Evolutionary conservation across 2,329 filamentous ascomycete species (phyloP).

Genomic region (Arthrobotrys musiformis): DNA sequence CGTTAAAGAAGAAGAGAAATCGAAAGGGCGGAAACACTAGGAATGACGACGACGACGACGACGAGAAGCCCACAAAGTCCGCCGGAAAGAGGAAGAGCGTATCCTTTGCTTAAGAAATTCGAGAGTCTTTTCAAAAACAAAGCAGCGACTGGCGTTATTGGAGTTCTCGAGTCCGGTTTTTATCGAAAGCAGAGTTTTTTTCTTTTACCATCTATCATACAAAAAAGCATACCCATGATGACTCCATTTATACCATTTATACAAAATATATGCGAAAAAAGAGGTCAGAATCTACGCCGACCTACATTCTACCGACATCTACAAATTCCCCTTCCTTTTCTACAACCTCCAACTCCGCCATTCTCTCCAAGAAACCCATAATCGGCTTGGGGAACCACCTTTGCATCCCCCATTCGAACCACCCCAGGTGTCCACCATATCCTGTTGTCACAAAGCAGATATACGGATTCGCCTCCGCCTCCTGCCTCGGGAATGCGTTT

Average conservation of each 20-base stretch:
- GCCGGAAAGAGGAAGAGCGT: conserved; percentile 78
- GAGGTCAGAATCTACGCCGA: neutral
- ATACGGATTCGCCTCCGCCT: conserved; percentile 86
- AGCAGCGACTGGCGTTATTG: too few relatives aligned
- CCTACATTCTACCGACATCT: conserved; percentile 22
- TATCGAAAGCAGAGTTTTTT: conserved; percentile 19
- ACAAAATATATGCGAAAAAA: neutral
- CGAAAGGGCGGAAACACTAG: conserved; percentile 64
- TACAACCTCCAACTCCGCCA: conserved; percentile 39
- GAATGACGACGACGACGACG: conserved; percentile 57
- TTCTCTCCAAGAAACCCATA: conserved; percentile 59
- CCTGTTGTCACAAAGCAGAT: conserved; percentile 86
- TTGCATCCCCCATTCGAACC: conserved; percentile 84
- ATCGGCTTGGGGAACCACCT: conserved; percentile 90
- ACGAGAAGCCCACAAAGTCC: conserved; percentile 66
- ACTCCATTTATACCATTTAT: conserved; percentile 19
- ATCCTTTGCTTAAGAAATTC: conserved; percentile 75
- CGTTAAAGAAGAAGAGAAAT: conserved; percentile 81
- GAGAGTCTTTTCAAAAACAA: too few relatives aligned
- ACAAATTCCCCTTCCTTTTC: conserved; percentile 43
- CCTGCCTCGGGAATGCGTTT: conserved; percentile 81
- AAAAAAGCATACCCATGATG: conserved; percentile 12
- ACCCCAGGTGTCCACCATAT: conserved; percentile 88
- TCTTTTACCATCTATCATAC: conserved; percentile 25
- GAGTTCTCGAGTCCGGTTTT: conserved; percentile 33